Percentiles rank a stretch among this genome's conserved stretches.
Conservation (phyloP, 148 eudicot species). For the Nepenthes mirabilis region DNA sequence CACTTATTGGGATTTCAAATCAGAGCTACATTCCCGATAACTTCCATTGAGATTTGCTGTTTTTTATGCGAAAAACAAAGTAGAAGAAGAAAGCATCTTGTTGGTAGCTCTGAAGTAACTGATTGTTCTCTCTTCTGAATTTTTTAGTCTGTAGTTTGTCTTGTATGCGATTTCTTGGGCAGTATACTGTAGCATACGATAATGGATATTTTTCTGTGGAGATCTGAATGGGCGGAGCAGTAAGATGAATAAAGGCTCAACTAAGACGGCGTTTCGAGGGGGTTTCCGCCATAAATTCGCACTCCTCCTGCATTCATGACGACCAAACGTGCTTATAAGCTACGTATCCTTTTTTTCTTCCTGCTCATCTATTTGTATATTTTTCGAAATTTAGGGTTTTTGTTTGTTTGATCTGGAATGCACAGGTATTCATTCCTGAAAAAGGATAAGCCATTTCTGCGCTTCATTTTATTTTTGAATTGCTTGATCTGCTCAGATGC, state of each 20-base stretch:
- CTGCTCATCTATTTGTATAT: not conserved
- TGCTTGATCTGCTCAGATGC: not conserved
- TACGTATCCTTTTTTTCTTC: slow-evolving; percentile 66
- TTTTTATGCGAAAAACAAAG: too few species aligned
- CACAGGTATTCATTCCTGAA: not conserved
- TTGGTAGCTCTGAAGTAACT: too few species aligned
- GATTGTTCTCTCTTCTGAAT: too few species aligned
- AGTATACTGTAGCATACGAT: too few species aligned
- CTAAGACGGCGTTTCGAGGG: slow-evolving; percentile 1
- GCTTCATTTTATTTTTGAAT: not conserved
- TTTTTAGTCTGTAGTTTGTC: too few species aligned
- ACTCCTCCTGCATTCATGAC: slow-evolving; percentile 24
- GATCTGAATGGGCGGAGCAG: slow-evolving; percentile 18
- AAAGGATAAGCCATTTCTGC: not conserved
- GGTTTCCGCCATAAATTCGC: not conserved
- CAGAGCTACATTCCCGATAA: too few species aligned
- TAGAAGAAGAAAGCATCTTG: too few species aligned
- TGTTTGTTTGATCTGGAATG: slow-evolving; percentile 5
- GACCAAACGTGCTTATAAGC: slow-evolving; percentile 94
- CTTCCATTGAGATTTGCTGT: too few species aligned
- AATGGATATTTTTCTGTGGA: not conserved
- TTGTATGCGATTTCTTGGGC: too few species aligned
- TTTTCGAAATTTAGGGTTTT: not conserved
- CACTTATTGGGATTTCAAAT: too few species aligned
- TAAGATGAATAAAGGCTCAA: slow-evolving; percentile 9